Evolutionary conservation across 2,329 filamentous ascomycete species (phyloP).

Genomic region (Dryadomyces sulphureus): DNA sequence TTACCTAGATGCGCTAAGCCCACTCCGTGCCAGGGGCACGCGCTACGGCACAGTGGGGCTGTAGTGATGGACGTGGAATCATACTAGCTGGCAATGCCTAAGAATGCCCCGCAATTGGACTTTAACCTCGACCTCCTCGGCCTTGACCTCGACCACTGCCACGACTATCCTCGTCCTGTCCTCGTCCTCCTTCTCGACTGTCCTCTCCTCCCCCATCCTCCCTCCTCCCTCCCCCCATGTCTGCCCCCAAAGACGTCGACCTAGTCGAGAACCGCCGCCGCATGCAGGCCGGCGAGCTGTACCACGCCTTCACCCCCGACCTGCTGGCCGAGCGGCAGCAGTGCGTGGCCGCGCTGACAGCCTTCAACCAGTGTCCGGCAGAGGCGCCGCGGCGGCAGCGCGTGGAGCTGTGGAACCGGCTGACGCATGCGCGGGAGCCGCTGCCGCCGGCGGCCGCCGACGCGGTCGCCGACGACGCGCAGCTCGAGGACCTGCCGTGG

Average conservation of each 20-base stretch:
- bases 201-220: too few relatives aligned
- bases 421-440: slow-evolving; percentile 45
- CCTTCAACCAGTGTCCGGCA: slow-evolving; percentile 42
- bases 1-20: too few relatives aligned
- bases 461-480: slow-evolving; percentile 46
- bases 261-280: slow-evolving; percentile 31
- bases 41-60: too few relatives aligned
- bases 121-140: too few relatives aligned
- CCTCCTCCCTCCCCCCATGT: neutral
- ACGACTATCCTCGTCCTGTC: neutral
- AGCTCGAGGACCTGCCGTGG: slow-evolving; percentile 51
- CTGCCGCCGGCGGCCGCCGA: slow-evolving; percentile 44
- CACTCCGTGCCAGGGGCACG: too few relatives aligned
- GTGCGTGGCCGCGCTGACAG: slow-evolving; percentile 44
- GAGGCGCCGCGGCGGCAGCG: slow-evolving; percentile 45
- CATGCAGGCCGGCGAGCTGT: slow-evolving; percentile 57
- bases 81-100: too few relatives aligned
- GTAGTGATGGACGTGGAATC: too few relatives aligned
- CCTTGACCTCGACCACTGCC: too few relatives aligned
- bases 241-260: slow-evolving; percentile 16
- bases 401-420: slow-evolving; percentile 60
- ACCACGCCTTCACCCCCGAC: slow-evolving; percentile 57
- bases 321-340: slow-evolving; percentile 47
- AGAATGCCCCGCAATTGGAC: too few relatives aligned
- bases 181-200: neutral